Evolutionary conservation across 371 early-diverging fungal genomes (phyloP), one percentile per base, ranked within the genome.

Genomic region (Mortierella sp.): DNA sequence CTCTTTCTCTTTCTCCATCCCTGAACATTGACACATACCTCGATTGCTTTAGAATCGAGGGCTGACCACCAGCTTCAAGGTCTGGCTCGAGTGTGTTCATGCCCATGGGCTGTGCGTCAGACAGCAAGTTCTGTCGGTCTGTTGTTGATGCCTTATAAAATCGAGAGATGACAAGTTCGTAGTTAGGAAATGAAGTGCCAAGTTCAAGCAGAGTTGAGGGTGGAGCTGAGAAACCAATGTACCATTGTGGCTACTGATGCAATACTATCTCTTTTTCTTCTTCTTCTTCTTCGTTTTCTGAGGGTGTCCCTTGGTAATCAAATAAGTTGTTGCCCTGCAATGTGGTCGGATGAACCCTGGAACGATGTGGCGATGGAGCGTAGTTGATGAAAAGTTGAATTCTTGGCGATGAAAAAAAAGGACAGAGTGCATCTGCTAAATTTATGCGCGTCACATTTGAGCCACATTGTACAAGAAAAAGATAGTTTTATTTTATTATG

Each of bases 41-140:
- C 35, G 81, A 80, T 65, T 80, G 81, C 75, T 80, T 80, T 45
- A 80, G 49, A 52, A 80, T 72, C 35, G 81, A 80, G 18, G 75
- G 64, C 35, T 68, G 81, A 37, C 69, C 64, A 9, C 76, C 76
- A 35, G 81, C 69, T 16, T 80, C 81, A 57, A 80, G 72, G 54
- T 80, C 81, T 54, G 76, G 75, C 62, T 80, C 81, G 47, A 80
- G 81, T 8, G 65, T 65, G 57, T 63, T 72, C 63, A 30, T 66
- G 65, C 75, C 75, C 81, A 80, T 80, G 30, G 81, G 81, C 54
- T 80, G 75, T 68, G 72, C 75, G 47, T 75, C 81, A 24, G 81
- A 80, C 63, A 80, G 49, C 24, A 80, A 58, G 54, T 80, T 80
- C 68, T 75, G 75, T 72, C 75, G 39, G 63, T 80, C 81, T 72